Percentiles rank a stretch among this genome's conserved stretches.
Evolutionary conservation across 345 rosid species (phyloP).

Genomic region (Eucalyptus marginata): DNA sequence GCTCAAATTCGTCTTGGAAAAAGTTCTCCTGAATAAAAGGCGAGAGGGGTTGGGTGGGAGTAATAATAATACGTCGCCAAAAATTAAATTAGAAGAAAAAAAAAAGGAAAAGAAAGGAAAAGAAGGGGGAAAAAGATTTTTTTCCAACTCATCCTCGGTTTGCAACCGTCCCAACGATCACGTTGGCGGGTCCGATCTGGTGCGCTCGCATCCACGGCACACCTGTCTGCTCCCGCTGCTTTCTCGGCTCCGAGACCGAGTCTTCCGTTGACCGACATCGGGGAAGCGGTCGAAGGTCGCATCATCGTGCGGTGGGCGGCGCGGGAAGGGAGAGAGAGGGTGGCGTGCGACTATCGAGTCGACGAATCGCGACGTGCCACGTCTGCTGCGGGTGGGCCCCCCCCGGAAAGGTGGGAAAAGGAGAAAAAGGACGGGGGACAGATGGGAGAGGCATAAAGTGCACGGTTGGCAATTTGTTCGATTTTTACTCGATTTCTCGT

Average conservation of each 20-base stretch:
- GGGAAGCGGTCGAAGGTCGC: not conserved
- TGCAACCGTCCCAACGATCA: not conserved
- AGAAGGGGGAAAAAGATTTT: not conserved
- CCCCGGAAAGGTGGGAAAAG: not conserved
- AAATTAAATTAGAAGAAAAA: not conserved
- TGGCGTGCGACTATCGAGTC: not conserved
- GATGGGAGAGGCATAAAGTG: not conserved
- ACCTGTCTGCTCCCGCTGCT: not conserved
- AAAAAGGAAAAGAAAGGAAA: not conserved
- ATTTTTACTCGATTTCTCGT: not conserved
- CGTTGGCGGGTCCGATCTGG: conserved; percentile 9
- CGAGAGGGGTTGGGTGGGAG: not conserved
- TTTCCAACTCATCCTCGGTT: not conserved
- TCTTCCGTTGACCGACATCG: not conserved
- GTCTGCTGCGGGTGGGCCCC: not conserved
- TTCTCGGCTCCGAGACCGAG: not conserved
- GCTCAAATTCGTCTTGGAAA: not conserved
- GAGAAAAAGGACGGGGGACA: not conserved
- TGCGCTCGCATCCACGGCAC: not conserved
- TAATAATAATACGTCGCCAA: not conserved
- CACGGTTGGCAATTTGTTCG: not conserved
- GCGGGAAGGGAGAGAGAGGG: not conserved
- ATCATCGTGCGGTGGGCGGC: not conserved
- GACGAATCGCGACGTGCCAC: not conserved
- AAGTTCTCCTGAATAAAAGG: not conserved